A percentile compares a stretch with the other conserved stretches of the same genome.
These are phyloP conservation scores for Xylaria sp. DNA, from an alignment of 2,329 filamentous ascomycete species.

Conservation along the genomic window DNA sequence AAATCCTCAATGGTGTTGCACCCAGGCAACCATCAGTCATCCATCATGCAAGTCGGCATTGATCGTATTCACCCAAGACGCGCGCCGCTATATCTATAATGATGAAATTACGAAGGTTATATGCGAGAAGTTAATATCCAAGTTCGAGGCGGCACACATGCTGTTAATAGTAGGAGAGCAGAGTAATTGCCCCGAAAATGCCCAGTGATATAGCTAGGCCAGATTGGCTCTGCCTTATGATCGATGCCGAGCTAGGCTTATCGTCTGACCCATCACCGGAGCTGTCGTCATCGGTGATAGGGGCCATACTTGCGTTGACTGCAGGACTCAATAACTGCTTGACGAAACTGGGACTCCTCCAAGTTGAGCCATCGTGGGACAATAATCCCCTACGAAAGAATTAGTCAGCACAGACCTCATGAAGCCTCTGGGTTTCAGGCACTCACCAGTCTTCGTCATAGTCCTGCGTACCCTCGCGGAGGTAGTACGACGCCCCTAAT, in stretches of 20 bases:
- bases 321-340: constrained; percentile 45
- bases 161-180: constrained; percentile 6
- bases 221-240: constrained; percentile 5
- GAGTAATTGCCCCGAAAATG: not conserved
- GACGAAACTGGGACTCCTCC: constrained; percentile 58
- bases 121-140: not conserved
- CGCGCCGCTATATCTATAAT: not conserved
- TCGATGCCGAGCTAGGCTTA: constrained; percentile 22
- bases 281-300: constrained; percentile 33
- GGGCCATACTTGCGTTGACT: constrained; percentile 38
- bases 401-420: constrained; percentile 14
- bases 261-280: constrained; percentile 24
- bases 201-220: constrained; percentile 13
- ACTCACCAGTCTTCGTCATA: constrained; percentile 63
- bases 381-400: constrained; percentile 57
- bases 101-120: not conserved
- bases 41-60: not conserved
- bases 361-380: constrained; percentile 63
- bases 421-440: not conserved
- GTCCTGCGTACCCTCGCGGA: constrained; percentile 62
- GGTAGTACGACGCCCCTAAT: constrained; percentile 68
- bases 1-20: not conserved
- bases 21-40: not conserved
- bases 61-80: not conserved
- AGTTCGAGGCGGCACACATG: not conserved